Percentiles rank a stretch among this genome's conserved stretches.
Conservation (phyloP, 2,329 filamentous ascomycete species). For the Xylaria sp. region DNA sequence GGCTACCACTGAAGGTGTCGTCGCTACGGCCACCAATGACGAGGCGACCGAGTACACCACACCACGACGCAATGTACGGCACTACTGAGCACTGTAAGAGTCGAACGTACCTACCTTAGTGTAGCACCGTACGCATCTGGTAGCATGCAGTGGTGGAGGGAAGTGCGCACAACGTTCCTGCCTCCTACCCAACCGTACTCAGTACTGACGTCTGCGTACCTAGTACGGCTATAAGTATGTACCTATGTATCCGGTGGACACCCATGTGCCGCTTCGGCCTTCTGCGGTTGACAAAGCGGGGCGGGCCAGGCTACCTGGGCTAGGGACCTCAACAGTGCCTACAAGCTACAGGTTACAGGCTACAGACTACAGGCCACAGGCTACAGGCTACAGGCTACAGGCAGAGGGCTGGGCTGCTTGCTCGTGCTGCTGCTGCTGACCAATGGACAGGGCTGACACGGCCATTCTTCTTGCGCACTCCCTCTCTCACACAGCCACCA, state of each 20-base stretch:
- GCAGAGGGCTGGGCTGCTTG: not conserved
- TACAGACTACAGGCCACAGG: too few species aligned
- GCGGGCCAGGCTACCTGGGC: slow-evolving; percentile 26
- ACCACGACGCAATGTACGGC: not conserved
- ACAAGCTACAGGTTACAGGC: too few species aligned
- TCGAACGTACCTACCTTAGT: too few species aligned
- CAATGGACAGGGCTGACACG: slow-evolving; percentile 29
- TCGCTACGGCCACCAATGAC: not conserved
- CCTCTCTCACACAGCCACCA: slow-evolving; percentile 14
- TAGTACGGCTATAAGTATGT: too few species aligned
- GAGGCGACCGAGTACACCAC: not conserved
- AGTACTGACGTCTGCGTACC: too few species aligned
- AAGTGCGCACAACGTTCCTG: too few species aligned
- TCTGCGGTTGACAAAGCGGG: slow-evolving; percentile 23
- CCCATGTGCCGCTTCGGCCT: not conserved
- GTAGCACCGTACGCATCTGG: too few species aligned
- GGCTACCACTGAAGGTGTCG: slow-evolving; percentile 1
- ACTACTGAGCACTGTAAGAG: too few species aligned
- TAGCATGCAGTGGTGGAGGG: too few species aligned
- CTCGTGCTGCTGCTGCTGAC: slow-evolving; percentile 23
- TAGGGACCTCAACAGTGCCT: too few species aligned
- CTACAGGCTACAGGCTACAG: too few species aligned
- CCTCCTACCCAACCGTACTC: too few species aligned
- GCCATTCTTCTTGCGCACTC: slow-evolving; percentile 13
- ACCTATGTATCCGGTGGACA: not conserved